Evolutionary conservation across 2,329 filamentous ascomycete genomes (phyloP).

Genomic region (Claviceps spartinae): DNA sequence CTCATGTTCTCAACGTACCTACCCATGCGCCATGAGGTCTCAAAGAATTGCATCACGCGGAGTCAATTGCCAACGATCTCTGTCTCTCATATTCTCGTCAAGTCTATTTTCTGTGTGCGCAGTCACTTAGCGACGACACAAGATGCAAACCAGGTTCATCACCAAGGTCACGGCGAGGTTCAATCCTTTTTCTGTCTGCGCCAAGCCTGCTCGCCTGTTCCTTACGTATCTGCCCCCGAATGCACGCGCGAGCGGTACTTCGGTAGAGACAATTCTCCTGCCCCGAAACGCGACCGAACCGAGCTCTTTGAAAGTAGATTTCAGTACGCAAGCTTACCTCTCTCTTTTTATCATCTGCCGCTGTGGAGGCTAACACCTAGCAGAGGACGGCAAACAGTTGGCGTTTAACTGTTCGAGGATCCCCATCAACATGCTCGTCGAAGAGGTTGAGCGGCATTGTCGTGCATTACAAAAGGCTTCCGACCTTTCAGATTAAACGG

Average conservation of each 20-base stretch:
- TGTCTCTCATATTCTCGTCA: not conserved
- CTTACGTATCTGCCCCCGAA: constrained; percentile 72
- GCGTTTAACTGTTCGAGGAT: constrained; percentile 67
- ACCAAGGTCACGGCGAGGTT: constrained; percentile 76
- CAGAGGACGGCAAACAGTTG: constrained; percentile 89
- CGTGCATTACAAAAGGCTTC: constrained; percentile 68
- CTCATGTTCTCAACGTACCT: too few species aligned
- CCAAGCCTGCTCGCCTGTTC: constrained; percentile 77
- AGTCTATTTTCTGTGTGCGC: too few species aligned
- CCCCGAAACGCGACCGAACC: constrained; percentile 55
- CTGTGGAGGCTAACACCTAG: constrained; percentile 11
- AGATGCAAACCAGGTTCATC: constrained; percentile 76
- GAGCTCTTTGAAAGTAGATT: constrained; percentile 63
- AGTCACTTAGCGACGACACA: constrained; percentile 8
- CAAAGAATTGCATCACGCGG: not conserved
- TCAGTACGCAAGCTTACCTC: constrained; percentile 48
- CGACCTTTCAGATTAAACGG: constrained; percentile 46
- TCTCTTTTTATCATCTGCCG: not conserved
- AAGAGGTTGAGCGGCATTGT: constrained; percentile 84
- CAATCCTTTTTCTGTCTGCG: constrained; percentile 74
- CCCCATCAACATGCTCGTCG: constrained; percentile 73
- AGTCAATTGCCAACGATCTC: not conserved
- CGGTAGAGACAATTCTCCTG: constrained; percentile 65
- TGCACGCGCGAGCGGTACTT: constrained; percentile 59
- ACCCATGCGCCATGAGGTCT: not conserved